A percentile compares a stretch with the other conserved stretches of the same genome.
Conservation (phyloP, 345 rosid species). For the Streptanthus diversifolius region DNA sequence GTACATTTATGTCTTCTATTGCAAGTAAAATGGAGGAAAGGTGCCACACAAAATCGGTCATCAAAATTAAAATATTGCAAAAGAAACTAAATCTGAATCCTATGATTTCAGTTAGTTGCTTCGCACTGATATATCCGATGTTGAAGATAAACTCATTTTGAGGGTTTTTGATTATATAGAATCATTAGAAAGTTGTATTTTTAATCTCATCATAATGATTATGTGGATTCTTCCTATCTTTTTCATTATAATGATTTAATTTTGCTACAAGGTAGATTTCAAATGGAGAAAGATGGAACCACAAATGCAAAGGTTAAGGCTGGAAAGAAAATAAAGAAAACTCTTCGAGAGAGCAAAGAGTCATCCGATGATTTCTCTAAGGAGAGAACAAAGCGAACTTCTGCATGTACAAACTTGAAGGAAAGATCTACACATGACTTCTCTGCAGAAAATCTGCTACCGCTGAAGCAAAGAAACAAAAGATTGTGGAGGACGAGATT, state of each 20-base stretch:
- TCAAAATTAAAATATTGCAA: conserved; percentile 56
- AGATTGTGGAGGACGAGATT: conserved; percentile 48
- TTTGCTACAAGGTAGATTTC: no score
- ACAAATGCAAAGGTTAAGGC: conserved; percentile 16
- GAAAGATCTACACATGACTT: conserved; percentile 41
- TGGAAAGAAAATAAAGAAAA: conserved; percentile 33
- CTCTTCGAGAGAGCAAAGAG: conserved; percentile 23
- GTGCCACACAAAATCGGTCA: conserved; percentile 77
- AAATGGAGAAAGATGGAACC: no score
- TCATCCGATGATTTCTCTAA: conserved; percentile 7
- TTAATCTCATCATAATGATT: no score
- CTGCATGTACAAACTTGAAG: conserved; percentile 64
- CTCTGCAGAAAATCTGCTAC: conserved; percentile 39
- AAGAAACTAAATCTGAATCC: conserved; percentile 57
- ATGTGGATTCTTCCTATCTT: no score
- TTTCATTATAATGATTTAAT: no score
- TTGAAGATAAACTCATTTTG: no score
- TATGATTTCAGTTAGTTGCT: no score
- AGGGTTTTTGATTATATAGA: no score
- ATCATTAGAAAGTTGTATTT: no score
- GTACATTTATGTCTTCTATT: conserved; percentile 60
- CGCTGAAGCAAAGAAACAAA: conserved; percentile 44
- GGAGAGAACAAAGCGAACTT: conserved; percentile 67
- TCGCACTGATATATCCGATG: no score
- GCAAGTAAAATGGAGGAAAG: conserved; percentile 62